These are phyloP conservation scores for Suillus ampliporus DNA, from an alignment of 768 basidiomycete species.

Conservation along the genomic window DNA sequence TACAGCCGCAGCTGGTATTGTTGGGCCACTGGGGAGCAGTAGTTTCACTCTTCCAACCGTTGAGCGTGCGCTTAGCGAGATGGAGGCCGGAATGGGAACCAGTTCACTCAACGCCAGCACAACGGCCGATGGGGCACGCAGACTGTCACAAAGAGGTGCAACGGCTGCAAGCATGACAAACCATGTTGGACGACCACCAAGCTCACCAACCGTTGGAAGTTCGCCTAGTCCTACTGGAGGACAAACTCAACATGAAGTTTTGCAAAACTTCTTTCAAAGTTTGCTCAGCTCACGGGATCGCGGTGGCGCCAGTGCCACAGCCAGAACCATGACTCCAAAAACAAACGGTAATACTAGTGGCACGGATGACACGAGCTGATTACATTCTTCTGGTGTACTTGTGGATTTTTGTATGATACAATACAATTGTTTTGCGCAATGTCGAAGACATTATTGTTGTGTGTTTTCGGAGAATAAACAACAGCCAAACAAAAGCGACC, in stretches of 20 bases:
- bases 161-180: constrained; percentile 41
- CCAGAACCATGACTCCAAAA: constrained; percentile 34
- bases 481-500: constrained; percentile 18
- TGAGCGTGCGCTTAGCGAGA: constrained; percentile 84
- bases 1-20: constrained; percentile 68
- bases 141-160: constrained; percentile 37
- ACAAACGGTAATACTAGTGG: constrained; percentile 42
- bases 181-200: constrained; percentile 40
- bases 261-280: constrained; percentile 90
- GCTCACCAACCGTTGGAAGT: constrained; percentile 43
- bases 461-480: constrained; percentile 19
- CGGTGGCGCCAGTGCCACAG: constrained; percentile 38
- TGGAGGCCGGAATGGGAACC: constrained; percentile 68
- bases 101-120: constrained; percentile 40
- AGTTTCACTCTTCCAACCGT: constrained; percentile 88
- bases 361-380: constrained; percentile 44
- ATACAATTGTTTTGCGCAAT: background rate
- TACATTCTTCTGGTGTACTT: background rate
- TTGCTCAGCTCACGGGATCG: constrained; percentile 75
- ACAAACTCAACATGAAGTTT: constrained; percentile 81
- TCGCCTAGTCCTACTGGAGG: constrained; percentile 54
- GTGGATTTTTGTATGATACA: constrained; percentile 11
- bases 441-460: constrained; percentile 11
- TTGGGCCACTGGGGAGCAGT: constrained; percentile 90
- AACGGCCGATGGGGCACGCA: constrained; percentile 41